phyloP scores from a whole-genome alignment of 1,139 yeast genomes.

The Suhomyces ambrosiae region DNA sequence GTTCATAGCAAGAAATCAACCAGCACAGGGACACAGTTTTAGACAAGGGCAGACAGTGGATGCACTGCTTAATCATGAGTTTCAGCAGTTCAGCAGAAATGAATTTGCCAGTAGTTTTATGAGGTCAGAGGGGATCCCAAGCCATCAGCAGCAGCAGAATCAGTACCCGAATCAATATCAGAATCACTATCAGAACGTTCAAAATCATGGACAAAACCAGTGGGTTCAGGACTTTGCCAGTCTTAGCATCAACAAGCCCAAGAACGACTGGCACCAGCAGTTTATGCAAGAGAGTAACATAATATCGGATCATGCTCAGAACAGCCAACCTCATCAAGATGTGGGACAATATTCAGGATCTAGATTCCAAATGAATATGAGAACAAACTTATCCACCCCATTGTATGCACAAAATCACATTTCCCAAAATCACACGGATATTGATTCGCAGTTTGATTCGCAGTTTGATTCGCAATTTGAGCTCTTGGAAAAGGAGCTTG shows the following conservation, averaged over 20 bases:
- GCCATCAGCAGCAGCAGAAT: constrained; percentile 9
- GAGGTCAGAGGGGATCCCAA: constrained; percentile 17
- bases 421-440: constrained; percentile 38
- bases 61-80: constrained; percentile 35
- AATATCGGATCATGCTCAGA: constrained; percentile 2
- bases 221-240: constrained; percentile 14
- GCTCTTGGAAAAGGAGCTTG: constrained; percentile 37
- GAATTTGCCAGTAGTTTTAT: constrained; percentile 27
- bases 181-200: not conserved
- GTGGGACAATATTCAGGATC: constrained; percentile 6
- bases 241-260: constrained; percentile 10
- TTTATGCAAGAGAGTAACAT: constrained; percentile 20
- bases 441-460: constrained; percentile 5
- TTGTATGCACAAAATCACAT: constrained; percentile 12
- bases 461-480: constrained; percentile 40
- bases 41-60: constrained; percentile 23
- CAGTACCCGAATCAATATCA: constrained; percentile 10
- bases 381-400: constrained; percentile 21
- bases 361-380: constrained; percentile 21
- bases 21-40: constrained; percentile 13
- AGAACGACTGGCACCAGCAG: constrained; percentile 14
- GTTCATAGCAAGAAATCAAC: constrained; percentile 14
- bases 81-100: constrained; percentile 30
- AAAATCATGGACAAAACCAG: constrained; percentile 3
- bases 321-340: constrained; percentile 4